These are phyloP conservation scores for Zoysia pacifica DNA, from an alignment of 176 grass and related monocot genomes.

Conservation along the genomic window DNA sequence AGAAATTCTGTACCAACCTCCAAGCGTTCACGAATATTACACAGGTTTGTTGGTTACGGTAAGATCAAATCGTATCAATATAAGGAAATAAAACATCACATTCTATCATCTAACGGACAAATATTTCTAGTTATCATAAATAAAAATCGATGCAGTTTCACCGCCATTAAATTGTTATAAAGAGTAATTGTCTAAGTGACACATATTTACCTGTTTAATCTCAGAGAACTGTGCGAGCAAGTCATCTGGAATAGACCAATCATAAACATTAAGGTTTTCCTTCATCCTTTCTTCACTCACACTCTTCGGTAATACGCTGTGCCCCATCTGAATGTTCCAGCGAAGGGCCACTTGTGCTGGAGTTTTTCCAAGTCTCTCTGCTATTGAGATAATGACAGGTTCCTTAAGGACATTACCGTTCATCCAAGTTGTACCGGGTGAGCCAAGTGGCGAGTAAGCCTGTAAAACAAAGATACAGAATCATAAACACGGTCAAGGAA, in stretches of 20 bases:
- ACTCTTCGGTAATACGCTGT: constrained; percentile 73
- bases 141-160: neutral
- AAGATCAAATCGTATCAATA: too few species aligned
- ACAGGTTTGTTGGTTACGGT: too few species aligned
- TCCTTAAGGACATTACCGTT: constrained; percentile 50
- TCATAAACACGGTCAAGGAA: neutral
- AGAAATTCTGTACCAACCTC: too few species aligned
- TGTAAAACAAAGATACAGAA: constrained; percentile 37
- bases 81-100: too few species aligned
- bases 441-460: constrained; percentile 77
- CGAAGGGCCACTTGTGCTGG: constrained; percentile 44
- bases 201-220: constrained; percentile 68
- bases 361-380: constrained; percentile 13
- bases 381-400: constrained; percentile 45
- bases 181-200: neutral
- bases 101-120: too few species aligned
- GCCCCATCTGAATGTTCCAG: constrained; percentile 76
- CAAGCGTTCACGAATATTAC: too few species aligned
- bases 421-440: constrained; percentile 52
- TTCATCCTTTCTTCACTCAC: constrained; percentile 65
- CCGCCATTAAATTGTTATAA: neutral
- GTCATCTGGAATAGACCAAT: constrained; percentile 77
- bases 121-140: too few species aligned
- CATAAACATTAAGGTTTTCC: constrained; percentile 64
- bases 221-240: constrained; percentile 56